A percentile compares a stretch with the other conserved stretches of the same genome.
Conservation (phyloP, 164 flowering plant genomes). For the Protea cynaroides region DNA sequence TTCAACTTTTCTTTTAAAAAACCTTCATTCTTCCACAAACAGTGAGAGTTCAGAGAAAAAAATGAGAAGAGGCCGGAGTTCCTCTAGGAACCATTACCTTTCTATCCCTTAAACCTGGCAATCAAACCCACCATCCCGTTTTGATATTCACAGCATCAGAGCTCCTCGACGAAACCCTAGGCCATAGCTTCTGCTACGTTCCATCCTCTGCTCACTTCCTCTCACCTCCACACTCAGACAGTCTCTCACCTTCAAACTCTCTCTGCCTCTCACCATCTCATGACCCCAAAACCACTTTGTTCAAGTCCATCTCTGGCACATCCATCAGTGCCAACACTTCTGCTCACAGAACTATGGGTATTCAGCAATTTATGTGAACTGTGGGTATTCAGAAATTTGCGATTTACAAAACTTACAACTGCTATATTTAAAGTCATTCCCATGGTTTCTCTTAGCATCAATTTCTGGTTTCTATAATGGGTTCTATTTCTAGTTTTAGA, state of each 20-base stretch:
- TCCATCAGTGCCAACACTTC: conserved; percentile 85
- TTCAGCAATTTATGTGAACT: too few species aligned
- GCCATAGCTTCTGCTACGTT: conserved; percentile 97
- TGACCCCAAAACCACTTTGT: conserved; percentile 42
- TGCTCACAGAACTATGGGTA: conserved; percentile 67
- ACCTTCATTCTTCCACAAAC: too few species aligned
- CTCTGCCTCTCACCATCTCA: conserved; percentile 58
- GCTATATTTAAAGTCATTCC: too few species aligned
- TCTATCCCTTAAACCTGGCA: conserved; percentile 13
- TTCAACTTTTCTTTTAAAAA: too few species aligned
- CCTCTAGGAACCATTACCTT: too few species aligned
- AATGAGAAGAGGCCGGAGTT: too few species aligned
- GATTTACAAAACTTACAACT: too few species aligned
- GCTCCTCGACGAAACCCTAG: conserved; percentile 89
- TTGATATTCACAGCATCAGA: conserved; percentile 39
- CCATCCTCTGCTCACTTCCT: conserved; percentile 68
- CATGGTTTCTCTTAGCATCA: too few species aligned
- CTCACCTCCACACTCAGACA: conserved; percentile 70
- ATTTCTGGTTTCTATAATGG: too few species aligned
- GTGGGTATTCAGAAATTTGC: too few species aligned
- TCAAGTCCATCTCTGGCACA: conserved; percentile 90
- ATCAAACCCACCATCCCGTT: conserved; percentile 25
- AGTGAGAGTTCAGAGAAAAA: too few species aligned
- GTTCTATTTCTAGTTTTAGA: too few species aligned
- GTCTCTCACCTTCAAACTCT: conserved; percentile 64